Percentiles rank a stretch among this genome's conserved stretches.
These are phyloP conservation scores for Aspergillus sp. DNA, from an alignment of 2,329 filamentous ascomycete genomes.

Conservation along the genomic window DNA sequence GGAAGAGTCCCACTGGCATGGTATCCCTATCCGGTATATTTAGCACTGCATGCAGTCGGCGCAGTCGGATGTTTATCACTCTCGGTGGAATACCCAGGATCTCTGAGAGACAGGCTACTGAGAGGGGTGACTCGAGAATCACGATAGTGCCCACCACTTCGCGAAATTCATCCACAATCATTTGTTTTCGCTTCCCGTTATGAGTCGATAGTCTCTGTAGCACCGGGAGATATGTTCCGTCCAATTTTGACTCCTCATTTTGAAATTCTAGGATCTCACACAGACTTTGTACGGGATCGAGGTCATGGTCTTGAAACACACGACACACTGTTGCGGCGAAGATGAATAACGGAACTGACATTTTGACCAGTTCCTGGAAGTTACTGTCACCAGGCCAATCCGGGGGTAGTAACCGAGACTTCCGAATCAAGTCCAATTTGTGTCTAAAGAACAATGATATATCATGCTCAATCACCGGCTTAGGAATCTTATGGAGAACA, in stretches of 20 bases:
- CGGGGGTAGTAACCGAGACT: constrained; percentile 9
- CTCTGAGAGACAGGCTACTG: background rate
- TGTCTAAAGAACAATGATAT: constrained; percentile 27
- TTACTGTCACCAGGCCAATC: constrained; percentile 20
- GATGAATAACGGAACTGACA: constrained; percentile 23
- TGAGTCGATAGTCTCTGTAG: too few relatives aligned
- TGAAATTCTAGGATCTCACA: constrained; percentile 8
- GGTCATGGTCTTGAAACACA: constrained; percentile 17
- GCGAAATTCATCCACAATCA: too few relatives aligned
- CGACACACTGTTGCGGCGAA: constrained; percentile 23
- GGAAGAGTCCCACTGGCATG: background rate
- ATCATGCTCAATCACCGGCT: constrained; percentile 25
- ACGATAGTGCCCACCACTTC: constrained; percentile 17
- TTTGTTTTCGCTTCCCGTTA: too few relatives aligned
- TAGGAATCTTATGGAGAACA: constrained; percentile 18
- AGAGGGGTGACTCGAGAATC: constrained; percentile 25
- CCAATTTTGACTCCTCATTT: too few relatives aligned
- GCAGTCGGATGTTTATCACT: background rate
- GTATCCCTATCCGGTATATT: background rate
- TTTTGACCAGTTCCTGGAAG: constrained; percentile 6
- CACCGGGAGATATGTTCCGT: too few relatives aligned
- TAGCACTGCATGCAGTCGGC: background rate
- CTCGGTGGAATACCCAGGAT: background rate
- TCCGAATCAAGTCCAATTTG: constrained; percentile 20
- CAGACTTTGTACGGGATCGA: constrained; percentile 18